These are phyloP conservation scores for Trametes polyzona DNA, from an alignment of 1,284 basidiomycete genomes.

Conservation along the genomic window DNA sequence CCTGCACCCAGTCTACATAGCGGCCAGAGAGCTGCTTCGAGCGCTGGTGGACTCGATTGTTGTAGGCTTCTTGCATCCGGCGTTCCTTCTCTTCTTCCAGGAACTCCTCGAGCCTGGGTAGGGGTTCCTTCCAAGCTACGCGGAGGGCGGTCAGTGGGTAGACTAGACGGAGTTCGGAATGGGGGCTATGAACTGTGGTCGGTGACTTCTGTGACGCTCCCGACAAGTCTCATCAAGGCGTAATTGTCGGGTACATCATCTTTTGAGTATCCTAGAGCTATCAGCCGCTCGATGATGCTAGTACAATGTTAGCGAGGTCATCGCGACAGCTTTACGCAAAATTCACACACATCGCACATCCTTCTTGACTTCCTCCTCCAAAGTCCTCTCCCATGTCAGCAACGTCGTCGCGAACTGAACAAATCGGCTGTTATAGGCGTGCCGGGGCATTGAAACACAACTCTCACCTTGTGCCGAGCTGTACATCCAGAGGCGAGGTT, in stretches of 20 bases:
- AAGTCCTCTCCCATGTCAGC: background rate
- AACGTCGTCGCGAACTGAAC: constrained; percentile 8
- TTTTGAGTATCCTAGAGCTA: too few species aligned
- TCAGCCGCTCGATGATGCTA: background rate
- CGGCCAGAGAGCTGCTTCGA: background rate
- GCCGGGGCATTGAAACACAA: background rate
- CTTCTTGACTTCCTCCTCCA: background rate
- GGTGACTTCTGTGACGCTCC: constrained; percentile 1
- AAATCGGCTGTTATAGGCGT: background rate
- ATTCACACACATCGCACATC: background rate
- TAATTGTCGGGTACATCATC: too few species aligned
- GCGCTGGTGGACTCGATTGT: background rate
- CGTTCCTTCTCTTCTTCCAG: background rate
- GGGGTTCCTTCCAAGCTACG: constrained; percentile 15
- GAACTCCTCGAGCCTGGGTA: constrained; percentile 10
- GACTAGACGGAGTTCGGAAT: background rate
- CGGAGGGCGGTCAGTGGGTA: background rate
- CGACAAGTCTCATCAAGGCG: too few species aligned
- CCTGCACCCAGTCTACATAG: background rate
- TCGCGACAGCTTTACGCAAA: background rate
- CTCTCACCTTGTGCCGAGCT: background rate
- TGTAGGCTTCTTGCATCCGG: background rate
- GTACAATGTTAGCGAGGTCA: background rate
- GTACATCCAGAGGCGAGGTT: background rate
- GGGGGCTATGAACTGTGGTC: constrained; percentile 5